Percentiles rank a stretch among this genome's conserved stretches.
Evolutionary conservation across 192 early-diverging fungal genomes (phyloP).

Genomic region (Coemansia aciculifera): DNA sequence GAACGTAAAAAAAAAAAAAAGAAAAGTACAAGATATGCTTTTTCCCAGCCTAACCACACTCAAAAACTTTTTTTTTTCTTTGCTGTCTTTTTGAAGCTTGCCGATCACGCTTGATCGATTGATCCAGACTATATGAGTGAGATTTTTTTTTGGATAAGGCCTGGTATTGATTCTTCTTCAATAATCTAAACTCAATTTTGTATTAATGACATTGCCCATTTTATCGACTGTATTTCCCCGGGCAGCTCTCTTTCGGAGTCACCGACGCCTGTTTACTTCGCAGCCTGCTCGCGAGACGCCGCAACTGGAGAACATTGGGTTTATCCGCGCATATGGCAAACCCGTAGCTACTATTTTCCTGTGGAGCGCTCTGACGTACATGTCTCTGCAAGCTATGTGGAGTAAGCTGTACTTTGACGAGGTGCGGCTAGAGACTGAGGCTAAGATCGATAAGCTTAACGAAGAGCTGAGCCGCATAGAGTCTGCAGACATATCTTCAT

Average conservation of each 20-base stretch:
- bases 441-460: conserved; percentile 34
- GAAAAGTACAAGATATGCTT: not conserved
- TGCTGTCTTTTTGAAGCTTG: not conserved
- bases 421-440: conserved; percentile 43
- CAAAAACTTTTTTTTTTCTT: conserved; percentile 7
- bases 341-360: conserved; percentile 47
- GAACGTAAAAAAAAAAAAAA: not conserved
- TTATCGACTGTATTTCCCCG: not conserved
- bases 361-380: conserved; percentile 48
- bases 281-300: conserved; percentile 6
- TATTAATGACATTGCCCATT: not conserved
- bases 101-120: not conserved
- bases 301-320: conserved; percentile 32
- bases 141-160: not conserved
- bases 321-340: conserved; percentile 38
- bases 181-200: not conserved
- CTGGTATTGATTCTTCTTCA: not conserved
- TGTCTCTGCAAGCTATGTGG: conserved; percentile 45
- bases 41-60: not conserved
- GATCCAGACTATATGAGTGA: not conserved
- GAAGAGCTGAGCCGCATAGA: conserved; percentile 24
- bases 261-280: not conserved
- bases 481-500: not conserved
- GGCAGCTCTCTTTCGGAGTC: not conserved
- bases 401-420: conserved; percentile 49